These are phyloP conservation scores for Pseudozyma sp. DNA, from an alignment of 1,284 basidiomycete genomes.

Conservation along the genomic window DNA sequence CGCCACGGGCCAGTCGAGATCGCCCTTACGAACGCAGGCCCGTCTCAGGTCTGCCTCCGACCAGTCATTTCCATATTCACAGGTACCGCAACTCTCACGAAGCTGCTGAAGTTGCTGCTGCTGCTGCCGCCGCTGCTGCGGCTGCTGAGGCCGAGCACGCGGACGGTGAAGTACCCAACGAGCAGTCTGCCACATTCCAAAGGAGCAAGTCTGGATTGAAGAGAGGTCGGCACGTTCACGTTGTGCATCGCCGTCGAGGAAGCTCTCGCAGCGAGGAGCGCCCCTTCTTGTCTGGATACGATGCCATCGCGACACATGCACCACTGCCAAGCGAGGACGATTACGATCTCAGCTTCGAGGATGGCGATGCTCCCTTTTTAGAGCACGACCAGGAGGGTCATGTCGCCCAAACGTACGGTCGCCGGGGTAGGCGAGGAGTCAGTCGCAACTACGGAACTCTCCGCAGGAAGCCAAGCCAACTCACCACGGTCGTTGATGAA, in stretches of 20 bases:
- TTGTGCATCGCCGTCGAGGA: conserved; percentile 30
- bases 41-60: conserved; percentile 35
- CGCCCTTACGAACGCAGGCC: conserved; percentile 15
- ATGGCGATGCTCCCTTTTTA: conserved; percentile 52
- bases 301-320: conserved; percentile 56
- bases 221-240: conserved; percentile 19
- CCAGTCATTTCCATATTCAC: conserved; percentile 36
- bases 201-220: conserved; percentile 19
- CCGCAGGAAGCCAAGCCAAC: conserved; percentile 37
- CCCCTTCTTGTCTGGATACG: conserved; percentile 61
- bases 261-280: conserved; percentile 50
- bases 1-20: conserved; percentile 28
- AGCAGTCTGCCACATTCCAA: conserved; percentile 9
- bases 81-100: conserved; percentile 26
- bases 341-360: conserved; percentile 48
- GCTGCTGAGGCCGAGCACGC: conserved; percentile 14
- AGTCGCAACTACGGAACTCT: conserved; percentile 37
- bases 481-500: conserved; percentile 36
- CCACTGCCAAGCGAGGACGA: conserved; percentile 55
- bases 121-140: conserved; percentile 9
- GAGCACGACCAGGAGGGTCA: conserved; percentile 31
- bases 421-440: conserved; percentile 14
- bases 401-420: conserved; percentile 14
- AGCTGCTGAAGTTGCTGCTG: conserved; percentile 12
- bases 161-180: conserved; percentile 34